Percentiles rank a stretch among this genome's conserved stretches.
These are phyloP conservation scores for Phytophthora boehmeriae DNA, from an alignment of 352 stramenopile species.

Conservation along the genomic window DNA sequence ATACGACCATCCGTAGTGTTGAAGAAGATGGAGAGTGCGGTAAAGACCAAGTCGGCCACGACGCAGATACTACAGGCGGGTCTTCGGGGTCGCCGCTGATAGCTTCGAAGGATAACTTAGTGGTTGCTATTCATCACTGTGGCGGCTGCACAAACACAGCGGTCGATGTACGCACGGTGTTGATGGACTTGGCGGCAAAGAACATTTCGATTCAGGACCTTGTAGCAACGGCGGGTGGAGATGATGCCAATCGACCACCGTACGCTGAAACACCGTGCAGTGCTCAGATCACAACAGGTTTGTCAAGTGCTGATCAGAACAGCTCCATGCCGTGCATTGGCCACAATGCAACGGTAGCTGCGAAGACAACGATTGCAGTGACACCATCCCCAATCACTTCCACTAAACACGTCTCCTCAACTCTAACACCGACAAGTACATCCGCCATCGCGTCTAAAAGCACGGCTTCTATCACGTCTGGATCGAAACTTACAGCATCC, in stretches of 20 bases:
- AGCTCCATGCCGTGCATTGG: conserved; percentile 12
- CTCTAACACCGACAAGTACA: background rate
- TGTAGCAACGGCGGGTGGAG: conserved; percentile 18
- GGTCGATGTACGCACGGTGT: conserved; percentile 44
- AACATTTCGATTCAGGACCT: conserved; percentile 47
- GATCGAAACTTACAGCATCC: conserved; percentile 16
- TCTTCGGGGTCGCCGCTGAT: conserved; percentile 58
- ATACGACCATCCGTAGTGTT: conserved; percentile 39
- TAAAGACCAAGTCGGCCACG: conserved; percentile 45
- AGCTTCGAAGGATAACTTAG: conserved; percentile 44
- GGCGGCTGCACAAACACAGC: conserved; percentile 54
- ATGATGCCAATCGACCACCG: conserved; percentile 8
- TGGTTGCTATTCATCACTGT: conserved; percentile 64
- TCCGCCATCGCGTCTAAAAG: background rate
- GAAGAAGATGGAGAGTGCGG: conserved; percentile 37
- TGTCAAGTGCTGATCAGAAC: conserved; percentile 5
- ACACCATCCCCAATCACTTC: background rate
- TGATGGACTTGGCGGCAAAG: conserved; percentile 40
- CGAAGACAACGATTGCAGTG: background rate
- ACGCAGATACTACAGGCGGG: conserved; percentile 50
- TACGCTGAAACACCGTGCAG: conserved; percentile 30
- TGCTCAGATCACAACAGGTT: conserved; percentile 14
- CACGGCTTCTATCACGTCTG: conserved; percentile 12
- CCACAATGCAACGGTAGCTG: conserved; percentile 4
- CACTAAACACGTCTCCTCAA: conserved; percentile 8